phyloP scores from a whole-genome alignment of 1,284 basidiomycete genomes.

The Moesziomyces sp. region DNA sequence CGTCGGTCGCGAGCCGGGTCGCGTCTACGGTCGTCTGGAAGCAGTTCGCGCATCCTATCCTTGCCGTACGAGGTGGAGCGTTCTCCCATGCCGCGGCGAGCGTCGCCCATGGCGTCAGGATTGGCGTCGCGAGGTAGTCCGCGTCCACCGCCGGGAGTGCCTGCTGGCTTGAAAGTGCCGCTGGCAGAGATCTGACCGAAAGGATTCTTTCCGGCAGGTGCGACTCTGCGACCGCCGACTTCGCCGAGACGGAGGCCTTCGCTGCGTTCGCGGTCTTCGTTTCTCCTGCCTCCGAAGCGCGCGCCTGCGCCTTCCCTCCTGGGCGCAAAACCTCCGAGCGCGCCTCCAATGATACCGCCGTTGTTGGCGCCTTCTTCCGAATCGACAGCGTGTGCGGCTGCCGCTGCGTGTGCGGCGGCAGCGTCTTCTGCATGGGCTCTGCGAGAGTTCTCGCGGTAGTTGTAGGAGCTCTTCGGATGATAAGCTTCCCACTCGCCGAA shows the following conservation, averaged over 20 bases:
- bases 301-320: slow-evolving; percentile 46
- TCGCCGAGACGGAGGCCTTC: slow-evolving; percentile 44
- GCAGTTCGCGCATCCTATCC: slow-evolving; percentile 40
- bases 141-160: slow-evolving; percentile 31
- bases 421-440: slow-evolving; percentile 51
- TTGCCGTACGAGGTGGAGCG: slow-evolving; percentile 47
- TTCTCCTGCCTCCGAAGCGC: slow-evolving; percentile 41
- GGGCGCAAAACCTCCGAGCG: slow-evolving; percentile 43
- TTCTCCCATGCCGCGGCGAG: slow-evolving; percentile 43
- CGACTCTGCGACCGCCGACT: slow-evolving; percentile 28
- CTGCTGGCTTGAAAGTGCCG: slow-evolving; percentile 60
- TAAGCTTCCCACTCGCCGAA: slow-evolving; percentile 73
- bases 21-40: slow-evolving; percentile 40
- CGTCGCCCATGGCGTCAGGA: slow-evolving; percentile 22
- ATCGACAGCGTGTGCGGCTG: slow-evolving; percentile 4
- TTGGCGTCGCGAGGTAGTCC: slow-evolving; percentile 33
- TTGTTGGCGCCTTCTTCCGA: slow-evolving; percentile 29
- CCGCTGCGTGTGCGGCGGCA: neutral
- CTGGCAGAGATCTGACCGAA: slow-evolving; percentile 61
- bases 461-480: slow-evolving; percentile 69
- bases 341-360: slow-evolving; percentile 44
- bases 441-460: slow-evolving; percentile 77
- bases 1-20: slow-evolving; percentile 31
- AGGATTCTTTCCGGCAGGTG: slow-evolving; percentile 59
- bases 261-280: slow-evolving; percentile 48